A percentile compares a stretch with the other conserved stretches of the same genome.
These are phyloP conservation scores for Cucurbitaria berberidis DNA, from an alignment of 2,329 filamentous ascomycete species.

Conservation along the genomic window DNA sequence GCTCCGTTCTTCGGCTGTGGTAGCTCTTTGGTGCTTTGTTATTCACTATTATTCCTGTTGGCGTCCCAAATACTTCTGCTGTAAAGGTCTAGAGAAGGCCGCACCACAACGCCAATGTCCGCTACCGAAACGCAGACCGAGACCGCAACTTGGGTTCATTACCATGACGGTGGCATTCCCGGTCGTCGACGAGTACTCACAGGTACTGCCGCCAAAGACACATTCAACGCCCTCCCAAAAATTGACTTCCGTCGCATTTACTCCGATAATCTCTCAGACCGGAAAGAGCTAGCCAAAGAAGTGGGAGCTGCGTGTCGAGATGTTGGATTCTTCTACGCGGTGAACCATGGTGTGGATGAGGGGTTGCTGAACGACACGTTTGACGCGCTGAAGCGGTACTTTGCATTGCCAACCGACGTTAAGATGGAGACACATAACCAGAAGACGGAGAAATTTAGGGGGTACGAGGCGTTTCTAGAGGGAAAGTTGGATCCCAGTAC, in stretches of 20 bases:
- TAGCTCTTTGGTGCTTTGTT: not conserved
- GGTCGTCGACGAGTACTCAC: conserved; percentile 35
- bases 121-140: conserved; percentile 16
- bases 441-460: conserved; percentile 44
- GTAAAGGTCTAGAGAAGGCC: not conserved
- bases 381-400: conserved; percentile 37
- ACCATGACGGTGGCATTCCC: conserved; percentile 40
- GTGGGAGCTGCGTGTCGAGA: conserved; percentile 43
- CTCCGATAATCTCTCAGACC: conserved; percentile 29
- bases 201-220: conserved; percentile 30
- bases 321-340: conserved; percentile 44
- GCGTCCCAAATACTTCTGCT: too few relatives aligned
- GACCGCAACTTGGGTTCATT: conserved; percentile 32
- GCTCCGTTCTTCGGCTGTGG: conserved; percentile 2
- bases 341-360: conserved; percentile 40
- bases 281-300: conserved; percentile 35
- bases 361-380: conserved; percentile 37
- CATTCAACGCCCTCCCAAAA: conserved; percentile 35
- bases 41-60: not conserved
- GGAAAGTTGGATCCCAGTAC: conserved; percentile 46
- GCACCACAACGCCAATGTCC: conserved; percentile 8
- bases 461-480: conserved; percentile 47
- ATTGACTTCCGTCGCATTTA: conserved; percentile 42
- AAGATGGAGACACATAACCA: conserved; percentile 49
- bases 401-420: conserved; percentile 35